Conservation (phyloP, 352 stramenopile species). For the Globisporangium nagaii region DNA sequence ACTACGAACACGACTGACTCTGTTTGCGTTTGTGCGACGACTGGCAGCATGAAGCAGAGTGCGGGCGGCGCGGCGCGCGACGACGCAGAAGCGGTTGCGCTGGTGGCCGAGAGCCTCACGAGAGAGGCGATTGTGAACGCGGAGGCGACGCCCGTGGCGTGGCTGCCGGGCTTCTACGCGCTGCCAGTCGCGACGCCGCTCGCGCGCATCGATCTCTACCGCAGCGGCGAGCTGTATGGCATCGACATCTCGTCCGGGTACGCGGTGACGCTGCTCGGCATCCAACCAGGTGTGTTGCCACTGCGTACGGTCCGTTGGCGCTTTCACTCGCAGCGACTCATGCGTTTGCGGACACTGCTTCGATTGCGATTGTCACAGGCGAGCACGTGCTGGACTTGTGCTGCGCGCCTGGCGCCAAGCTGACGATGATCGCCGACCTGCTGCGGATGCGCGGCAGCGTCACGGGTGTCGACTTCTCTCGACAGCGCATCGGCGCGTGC, state of each 20-base stretch:
- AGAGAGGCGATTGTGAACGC: neutral
- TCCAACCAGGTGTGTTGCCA: slow-evolving; percentile 34
- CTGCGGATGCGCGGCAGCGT: slow-evolving; percentile 51
- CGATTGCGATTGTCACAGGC: slow-evolving; percentile 11
- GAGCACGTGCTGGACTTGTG: slow-evolving; percentile 93
- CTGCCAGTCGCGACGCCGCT: slow-evolving; percentile 43
- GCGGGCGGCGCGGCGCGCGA: neutral
- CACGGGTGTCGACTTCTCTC: slow-evolving; percentile 86
- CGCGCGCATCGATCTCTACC: slow-evolving; percentile 39
- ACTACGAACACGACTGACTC: neutral
- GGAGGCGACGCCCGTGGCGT: slow-evolving; percentile 22
- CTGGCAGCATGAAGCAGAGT: slow-evolving; percentile 4
- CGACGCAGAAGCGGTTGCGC: slow-evolving; percentile 5
- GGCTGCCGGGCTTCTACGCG: slow-evolving; percentile 64
- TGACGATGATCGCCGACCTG: slow-evolving; percentile 89
- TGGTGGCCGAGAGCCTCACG: slow-evolving; percentile 6
- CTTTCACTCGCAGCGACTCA: too few species aligned
- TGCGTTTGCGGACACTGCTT: too few species aligned
- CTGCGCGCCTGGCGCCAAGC: slow-evolving; percentile 90
- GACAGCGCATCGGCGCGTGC: slow-evolving; percentile 75
- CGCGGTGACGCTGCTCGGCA: slow-evolving; percentile 52
- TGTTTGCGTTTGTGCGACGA: neutral
- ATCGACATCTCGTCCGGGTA: slow-evolving; percentile 82
- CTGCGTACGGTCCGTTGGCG: too few species aligned
- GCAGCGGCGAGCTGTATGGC: slow-evolving; percentile 57